A percentile compares a stretch with the other conserved stretches of the same genome.
phyloP scores from a whole-genome alignment of 2,329 filamentous ascomycete genomes.

The Hypoxylon sp. region DNA sequence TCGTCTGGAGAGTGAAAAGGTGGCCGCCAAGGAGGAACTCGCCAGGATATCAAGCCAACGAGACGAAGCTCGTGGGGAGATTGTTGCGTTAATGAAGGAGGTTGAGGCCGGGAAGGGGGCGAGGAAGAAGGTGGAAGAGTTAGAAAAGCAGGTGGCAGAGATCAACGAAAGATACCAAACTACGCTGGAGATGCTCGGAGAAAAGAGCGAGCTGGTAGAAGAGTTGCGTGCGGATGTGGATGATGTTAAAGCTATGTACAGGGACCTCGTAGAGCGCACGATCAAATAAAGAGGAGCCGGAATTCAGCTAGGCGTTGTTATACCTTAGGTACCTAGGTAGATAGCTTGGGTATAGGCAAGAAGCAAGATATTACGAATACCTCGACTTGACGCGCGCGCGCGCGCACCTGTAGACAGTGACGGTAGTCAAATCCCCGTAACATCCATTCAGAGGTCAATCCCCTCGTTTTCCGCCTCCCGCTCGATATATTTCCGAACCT shows the following conservation, averaged over 20 bases:
- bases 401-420: not conserved
- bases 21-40: conserved; percentile 88
- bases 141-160: conserved; percentile 76
- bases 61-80: conserved; percentile 90
- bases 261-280: conserved; percentile 88
- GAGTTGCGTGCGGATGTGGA: conserved; percentile 89
- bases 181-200: conserved; percentile 92
- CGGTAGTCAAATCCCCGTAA: conserved; percentile 1
- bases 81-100: conserved; percentile 91
- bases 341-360: conserved; percentile 30
- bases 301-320: conserved; percentile 22
- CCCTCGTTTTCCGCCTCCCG: conserved; percentile 86
- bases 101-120: conserved; percentile 76
- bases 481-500: conserved; percentile 83
- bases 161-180: conserved; percentile 87
- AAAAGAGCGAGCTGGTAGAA: conserved; percentile 96
- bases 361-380: conserved; percentile 29
- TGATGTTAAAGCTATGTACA: conserved; percentile 96
- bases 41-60: conserved; percentile 83
- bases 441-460: conserved; percentile 63
- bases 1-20: conserved; percentile 90
- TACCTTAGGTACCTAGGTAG: too few species aligned
- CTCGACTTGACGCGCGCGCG: too few species aligned
- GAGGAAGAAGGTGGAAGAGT: conserved; percentile 68
- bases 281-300: conserved; percentile 66